Base-by-base conservation (phyloP, 805 yeast species). In the Pichia kluyveri region DNA sequence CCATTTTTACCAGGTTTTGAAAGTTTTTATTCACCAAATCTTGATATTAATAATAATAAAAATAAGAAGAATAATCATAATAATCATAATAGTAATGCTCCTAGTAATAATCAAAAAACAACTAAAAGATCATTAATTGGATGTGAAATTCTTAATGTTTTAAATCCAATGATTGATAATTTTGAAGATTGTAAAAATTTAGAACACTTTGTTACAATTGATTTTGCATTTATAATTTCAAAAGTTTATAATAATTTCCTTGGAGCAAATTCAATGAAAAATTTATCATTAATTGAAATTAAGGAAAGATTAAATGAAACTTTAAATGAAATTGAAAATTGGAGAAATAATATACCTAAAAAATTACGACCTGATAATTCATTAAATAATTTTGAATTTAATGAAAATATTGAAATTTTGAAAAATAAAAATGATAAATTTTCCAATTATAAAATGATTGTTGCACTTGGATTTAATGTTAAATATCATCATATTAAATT, bases 261-360 rank as follows among this genome's bases (percentile, higher is more conserved):
- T 42, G 45, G 63, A 28, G 66, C 68, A 1, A 56, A 54, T 30
- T 58, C 67, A 19, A 32, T 61, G 27, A 46, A 43, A 4, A 50
- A 56, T 11, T 56, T 53, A 43, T 45, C 59, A 4, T 36, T 49
- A 4, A 41, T 44, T 7, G 56, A 62, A 32, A 51, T 58, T 1
- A 23, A 48, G 10, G 38, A 50, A 1, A 50, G 41, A 6, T 51
- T 59, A 17, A 18, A 46, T 14, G 30, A 41, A 1, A 40, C 61
- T 38, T 47, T 63, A 5, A 40, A 48, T 4, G 65, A 60, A 34
- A 50, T 66, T 17, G 65, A 62, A 26, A 32, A 47, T 17, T 66
- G 67, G 67, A 56, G 57, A 41, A 8, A 47, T 45, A 52, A 54
- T 12, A 42, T 66, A 23, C 69, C 69, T 0, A 52, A 52, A 15